Evolutionary conservation across 768 basidiomycete species (phyloP).

Genomic region (Royoungia palumana): DNA sequence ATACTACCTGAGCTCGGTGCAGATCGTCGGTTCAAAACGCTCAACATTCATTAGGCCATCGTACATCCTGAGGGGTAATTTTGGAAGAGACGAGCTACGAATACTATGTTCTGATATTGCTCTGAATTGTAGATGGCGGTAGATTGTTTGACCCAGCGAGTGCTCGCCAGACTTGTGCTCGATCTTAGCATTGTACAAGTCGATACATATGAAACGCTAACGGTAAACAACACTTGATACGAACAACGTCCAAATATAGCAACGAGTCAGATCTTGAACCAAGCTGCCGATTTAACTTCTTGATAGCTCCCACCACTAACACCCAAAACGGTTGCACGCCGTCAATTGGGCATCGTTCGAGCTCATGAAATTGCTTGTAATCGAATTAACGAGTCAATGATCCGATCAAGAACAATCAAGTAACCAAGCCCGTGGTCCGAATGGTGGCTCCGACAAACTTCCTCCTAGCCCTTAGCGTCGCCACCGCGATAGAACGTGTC

Average conservation of each 20-base stretch:
- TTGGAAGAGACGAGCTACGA: no score
- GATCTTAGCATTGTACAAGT: not conserved
- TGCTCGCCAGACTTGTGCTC: no score
- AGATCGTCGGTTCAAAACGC: no score
- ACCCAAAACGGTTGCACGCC: not conserved
- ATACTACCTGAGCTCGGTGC: no score
- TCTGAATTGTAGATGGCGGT: no score
- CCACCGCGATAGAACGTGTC: constrained; percentile 36
- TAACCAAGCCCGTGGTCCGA: constrained; percentile 37
- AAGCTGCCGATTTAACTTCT: not conserved
- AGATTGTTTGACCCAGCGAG: no score
- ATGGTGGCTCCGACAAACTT: constrained; percentile 42
- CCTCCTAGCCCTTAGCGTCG: constrained; percentile 38
- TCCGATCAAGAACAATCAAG: constrained; percentile 27
- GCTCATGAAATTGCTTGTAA: constrained; percentile 4
- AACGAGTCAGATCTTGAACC: not conserved
- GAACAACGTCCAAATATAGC: not conserved
- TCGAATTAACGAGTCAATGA: constrained; percentile 22
- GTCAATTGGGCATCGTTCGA: not conserved
- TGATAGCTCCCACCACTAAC: not conserved
- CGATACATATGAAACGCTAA: not conserved
- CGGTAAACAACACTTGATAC: no score
- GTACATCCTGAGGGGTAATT: no score
- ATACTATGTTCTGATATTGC: no score
- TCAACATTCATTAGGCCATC: no score